A percentile compares a stretch with the other conserved stretches of the same genome.
Evolutionary conservation across 345 rosid genomes (phyloP).

Genomic region (Hibiscus trionum): DNA sequence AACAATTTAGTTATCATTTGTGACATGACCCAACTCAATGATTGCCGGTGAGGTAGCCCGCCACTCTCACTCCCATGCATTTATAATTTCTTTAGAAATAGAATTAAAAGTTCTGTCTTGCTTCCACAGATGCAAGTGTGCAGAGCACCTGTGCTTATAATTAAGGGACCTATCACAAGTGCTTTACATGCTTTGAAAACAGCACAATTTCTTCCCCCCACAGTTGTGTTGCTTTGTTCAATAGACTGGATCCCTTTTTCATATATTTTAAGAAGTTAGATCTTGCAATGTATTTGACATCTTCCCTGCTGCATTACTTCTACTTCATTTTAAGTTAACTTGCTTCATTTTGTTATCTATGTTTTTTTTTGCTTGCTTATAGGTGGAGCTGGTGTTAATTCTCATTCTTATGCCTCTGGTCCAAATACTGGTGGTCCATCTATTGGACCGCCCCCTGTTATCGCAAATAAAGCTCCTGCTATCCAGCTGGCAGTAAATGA

Average conservation of each 20-base stretch:
- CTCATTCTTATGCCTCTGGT: slow-evolving; percentile 96
- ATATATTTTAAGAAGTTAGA: not conserved
- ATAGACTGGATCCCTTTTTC: not conserved
- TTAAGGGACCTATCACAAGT: not conserved
- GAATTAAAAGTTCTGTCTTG: not conserved
- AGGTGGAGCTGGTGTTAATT: slow-evolving; percentile 44
- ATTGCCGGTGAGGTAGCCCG: not conserved
- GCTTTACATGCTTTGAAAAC: not conserved
- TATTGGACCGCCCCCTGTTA: slow-evolving; percentile 97
- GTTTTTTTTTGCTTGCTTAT: slow-evolving; percentile 1
- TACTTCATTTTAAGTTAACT: not conserved
- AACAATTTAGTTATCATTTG: not conserved
- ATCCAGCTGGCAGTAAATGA: slow-evolving; percentile 69
- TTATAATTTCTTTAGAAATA: not conserved
- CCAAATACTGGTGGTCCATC: slow-evolving; percentile 96
- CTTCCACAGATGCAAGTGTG: not conserved
- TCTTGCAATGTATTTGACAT: not conserved
- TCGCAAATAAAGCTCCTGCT: slow-evolving; percentile 83
- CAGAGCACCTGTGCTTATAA: not conserved
- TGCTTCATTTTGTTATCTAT: slow-evolving; percentile 2
- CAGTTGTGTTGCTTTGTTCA: not conserved
- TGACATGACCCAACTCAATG: not conserved
- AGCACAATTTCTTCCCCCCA: not conserved
- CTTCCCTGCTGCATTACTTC: not conserved
- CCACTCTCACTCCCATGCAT: not conserved